Percentiles rank a stretch among this genome's conserved stretches.
These are phyloP conservation scores for Geosiphon pyriformis DNA, from an alignment of 192 early-diverging fungal species.

Conservation along the genomic window DNA sequence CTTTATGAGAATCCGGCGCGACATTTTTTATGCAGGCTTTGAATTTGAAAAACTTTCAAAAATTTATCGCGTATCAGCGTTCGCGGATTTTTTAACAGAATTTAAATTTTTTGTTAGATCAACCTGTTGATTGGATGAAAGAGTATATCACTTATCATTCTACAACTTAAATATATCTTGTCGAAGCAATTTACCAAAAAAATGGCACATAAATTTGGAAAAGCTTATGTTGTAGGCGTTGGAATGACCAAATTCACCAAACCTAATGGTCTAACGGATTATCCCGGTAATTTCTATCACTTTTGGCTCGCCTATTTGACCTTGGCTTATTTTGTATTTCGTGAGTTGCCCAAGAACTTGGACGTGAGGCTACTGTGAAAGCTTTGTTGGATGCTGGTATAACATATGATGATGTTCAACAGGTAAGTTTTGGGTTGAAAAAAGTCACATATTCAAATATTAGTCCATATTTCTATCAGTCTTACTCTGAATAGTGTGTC, in stretches of 20 bases:
- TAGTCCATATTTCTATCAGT: neutral
- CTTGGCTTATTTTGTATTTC: neutral
- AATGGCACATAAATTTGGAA: constrained; percentile 11
- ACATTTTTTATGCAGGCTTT: no score
- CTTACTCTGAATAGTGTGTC: neutral
- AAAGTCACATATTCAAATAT: neutral
- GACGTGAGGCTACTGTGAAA: constrained; percentile 59
- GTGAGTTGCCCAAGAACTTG: constrained; percentile 38
- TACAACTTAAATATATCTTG: no score
- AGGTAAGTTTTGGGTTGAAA: constrained; percentile 26
- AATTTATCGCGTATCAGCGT: no score
- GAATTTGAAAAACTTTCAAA: no score
- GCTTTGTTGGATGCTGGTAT: constrained; percentile 66
- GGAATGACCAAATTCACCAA: constrained; percentile 62
- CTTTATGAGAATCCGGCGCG: no score
- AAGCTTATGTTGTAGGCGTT: constrained; percentile 49
- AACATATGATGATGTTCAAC: constrained; percentile 61
- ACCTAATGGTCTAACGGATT: constrained; percentile 46
- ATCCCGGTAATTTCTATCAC: constrained; percentile 35
- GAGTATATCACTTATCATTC: no score
- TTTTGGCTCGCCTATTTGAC: neutral
- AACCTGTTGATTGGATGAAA: no score
- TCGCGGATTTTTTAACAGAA: no score
- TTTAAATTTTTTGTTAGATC: no score
- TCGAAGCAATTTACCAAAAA: no score